Evolutionary conservation across 2,329 filamentous ascomycete genomes (phyloP).

Genomic region (Lachnellula occidentalis): DNA sequence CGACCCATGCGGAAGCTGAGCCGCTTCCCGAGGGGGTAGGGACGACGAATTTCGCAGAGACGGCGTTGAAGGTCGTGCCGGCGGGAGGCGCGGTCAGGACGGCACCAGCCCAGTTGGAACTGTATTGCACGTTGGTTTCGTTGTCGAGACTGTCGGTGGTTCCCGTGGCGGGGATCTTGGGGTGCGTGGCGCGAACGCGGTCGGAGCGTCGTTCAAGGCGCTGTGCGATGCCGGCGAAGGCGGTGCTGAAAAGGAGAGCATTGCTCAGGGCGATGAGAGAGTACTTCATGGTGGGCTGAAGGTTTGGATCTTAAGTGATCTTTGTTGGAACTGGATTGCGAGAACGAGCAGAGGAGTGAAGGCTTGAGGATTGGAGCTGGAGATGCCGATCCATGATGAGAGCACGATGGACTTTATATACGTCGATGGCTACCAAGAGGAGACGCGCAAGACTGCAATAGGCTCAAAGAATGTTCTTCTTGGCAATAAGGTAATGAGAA

Average conservation of each 20-base stretch:
- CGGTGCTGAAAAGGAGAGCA: neutral
- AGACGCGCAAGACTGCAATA: neutral
- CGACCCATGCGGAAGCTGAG: slow-evolving; percentile 29
- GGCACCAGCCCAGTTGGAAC: slow-evolving; percentile 36
- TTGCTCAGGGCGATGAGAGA: neutral
- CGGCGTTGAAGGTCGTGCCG: slow-evolving; percentile 32
- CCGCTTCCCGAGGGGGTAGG: slow-evolving; percentile 24
- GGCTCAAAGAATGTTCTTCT: neutral
- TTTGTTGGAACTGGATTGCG: neutral
- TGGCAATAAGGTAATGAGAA: neutral
- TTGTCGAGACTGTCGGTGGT: slow-evolving; percentile 1
- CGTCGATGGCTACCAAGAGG: neutral
- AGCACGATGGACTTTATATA: neutral
- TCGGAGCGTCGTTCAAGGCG: neutral
- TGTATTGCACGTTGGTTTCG: slow-evolving; percentile 22
- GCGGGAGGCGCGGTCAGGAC: slow-evolving; percentile 27
- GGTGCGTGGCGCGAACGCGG: neutral
- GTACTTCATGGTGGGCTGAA: neutral
- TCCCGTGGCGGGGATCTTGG: neutral
- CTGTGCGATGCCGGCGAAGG: neutral
- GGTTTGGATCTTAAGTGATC: neutral
- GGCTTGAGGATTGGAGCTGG: neutral
- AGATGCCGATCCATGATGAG: neutral
- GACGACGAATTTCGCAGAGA: slow-evolving; percentile 33
- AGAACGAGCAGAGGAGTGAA: neutral